Percentiles rank a stretch among this genome's conserved stretches.
Evolutionary conservation across 228 moss, liverwort and hornwort species (phyloP).

Genomic region (Sphagnum fallax): DNA sequence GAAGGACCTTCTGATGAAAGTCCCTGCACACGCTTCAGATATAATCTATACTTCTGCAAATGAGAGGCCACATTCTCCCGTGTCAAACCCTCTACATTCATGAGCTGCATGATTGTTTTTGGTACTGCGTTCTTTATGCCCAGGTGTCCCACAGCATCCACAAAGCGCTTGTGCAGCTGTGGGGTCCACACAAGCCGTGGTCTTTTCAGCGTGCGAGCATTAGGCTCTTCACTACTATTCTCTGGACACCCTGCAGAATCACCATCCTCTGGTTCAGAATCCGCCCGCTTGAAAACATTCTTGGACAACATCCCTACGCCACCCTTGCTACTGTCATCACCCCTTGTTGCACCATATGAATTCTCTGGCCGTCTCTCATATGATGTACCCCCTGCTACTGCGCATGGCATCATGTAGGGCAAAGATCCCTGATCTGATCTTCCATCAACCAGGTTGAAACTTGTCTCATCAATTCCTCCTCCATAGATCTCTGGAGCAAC

Average conservation of each 20-base stretch:
- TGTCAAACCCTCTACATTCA: conserved; percentile 92
- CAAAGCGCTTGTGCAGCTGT: conserved; percentile 85
- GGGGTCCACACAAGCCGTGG: conserved; percentile 90
- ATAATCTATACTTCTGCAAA: conserved; percentile 82
- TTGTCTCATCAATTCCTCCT: conserved; percentile 16
- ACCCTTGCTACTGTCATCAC: conserved; percentile 64
- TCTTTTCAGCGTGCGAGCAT: conserved; percentile 81
- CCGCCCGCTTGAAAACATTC: conserved; percentile 68
- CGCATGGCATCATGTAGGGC: conserved; percentile 26
- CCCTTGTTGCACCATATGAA: conserved; percentile 24
- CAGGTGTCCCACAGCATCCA: conserved; percentile 85
- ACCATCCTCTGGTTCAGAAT: conserved; percentile 87
- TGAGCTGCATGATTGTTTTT: conserved; percentile 96
- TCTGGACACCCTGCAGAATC: conserved; percentile 85
- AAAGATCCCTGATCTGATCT: conserved; percentile 38
- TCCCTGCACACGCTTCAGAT: conserved; percentile 92
- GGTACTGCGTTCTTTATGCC: conserved; percentile 92
- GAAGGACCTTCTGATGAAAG: conserved; percentile 74
- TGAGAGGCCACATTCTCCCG: conserved; percentile 95
- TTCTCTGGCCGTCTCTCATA: conserved; percentile 47
- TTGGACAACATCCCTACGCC: conserved; percentile 39
- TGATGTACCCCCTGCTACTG: conserved; percentile 18
- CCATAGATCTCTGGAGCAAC: conserved; percentile 32
- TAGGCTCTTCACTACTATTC: conserved; percentile 73
- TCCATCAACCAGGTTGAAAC: conserved; percentile 38